Percentiles rank a stretch among this genome's conserved stretches.
Conservation (phyloP, 306 rosid species). For the Pyrus communis region DNA sequence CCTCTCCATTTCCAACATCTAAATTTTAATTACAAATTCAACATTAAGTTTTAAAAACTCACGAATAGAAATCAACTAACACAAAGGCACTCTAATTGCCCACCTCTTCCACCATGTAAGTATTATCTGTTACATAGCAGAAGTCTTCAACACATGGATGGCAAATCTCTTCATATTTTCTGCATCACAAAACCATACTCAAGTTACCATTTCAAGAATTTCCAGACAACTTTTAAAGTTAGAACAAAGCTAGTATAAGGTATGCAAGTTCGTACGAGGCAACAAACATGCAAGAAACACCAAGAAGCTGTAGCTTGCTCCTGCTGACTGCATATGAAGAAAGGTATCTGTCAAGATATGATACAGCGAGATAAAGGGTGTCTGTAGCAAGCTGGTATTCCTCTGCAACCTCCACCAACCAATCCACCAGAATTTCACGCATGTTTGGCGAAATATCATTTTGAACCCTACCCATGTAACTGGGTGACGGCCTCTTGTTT, state of each 20-base stretch:
- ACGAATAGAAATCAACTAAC: not conserved
- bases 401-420: slow-evolving; percentile 38
- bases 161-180: slow-evolving; percentile 37
- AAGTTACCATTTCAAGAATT: not conserved
- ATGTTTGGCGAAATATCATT: not conserved
- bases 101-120: slow-evolving; percentile 34
- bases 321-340: slow-evolving; percentile 19
- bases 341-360: slow-evolving; percentile 33
- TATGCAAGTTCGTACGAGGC: slow-evolving; percentile 24
- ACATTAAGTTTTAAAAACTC: not conserved
- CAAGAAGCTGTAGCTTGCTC: slow-evolving; percentile 38
- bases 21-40: not conserved
- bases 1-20: slow-evolving; percentile 41
- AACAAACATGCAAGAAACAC: slow-evolving; percentile 36
- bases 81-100: not conserved
- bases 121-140: slow-evolving; percentile 44
- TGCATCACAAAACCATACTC: slow-evolving; percentile 16
- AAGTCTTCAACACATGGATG: slow-evolving; percentile 31
- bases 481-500: slow-evolving; percentile 15
- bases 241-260: not conserved
- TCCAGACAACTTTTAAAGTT: not conserved
- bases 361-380: slow-evolving; percentile 34
- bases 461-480: slow-evolving; percentile 19
- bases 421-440: slow-evolving; percentile 40
- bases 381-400: slow-evolving; percentile 35